Conservation (phyloP, 768 basidiomycete species). For the Lyophyllum semitale region DNA sequence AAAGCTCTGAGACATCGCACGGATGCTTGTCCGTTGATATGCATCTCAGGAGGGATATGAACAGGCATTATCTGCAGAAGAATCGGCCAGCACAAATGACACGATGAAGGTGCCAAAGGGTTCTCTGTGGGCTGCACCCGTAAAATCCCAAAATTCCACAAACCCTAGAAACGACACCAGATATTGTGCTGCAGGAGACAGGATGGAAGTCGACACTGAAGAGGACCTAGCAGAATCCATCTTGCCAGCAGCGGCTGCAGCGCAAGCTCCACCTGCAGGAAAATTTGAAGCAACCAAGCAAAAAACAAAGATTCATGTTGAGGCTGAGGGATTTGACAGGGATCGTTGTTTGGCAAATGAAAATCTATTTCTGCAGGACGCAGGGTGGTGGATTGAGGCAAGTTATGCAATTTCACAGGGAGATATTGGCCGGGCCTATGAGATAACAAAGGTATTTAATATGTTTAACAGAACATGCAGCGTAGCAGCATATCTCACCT, state of each 20-base stretch:
- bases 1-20: not conserved
- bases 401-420: slow-evolving; percentile 26
- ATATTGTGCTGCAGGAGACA: too few relatives aligned
- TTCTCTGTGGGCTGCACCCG: not conserved
- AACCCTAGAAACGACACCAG: too few relatives aligned
- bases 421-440: slow-evolving; percentile 27
- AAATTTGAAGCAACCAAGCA: not conserved
- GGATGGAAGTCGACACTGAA: too few relatives aligned
- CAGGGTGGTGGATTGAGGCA: slow-evolving; percentile 21
- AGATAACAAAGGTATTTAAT: slow-evolving; percentile 30
- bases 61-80: slow-evolving; percentile 6
- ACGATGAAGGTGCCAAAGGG: slow-evolving; percentile 3
- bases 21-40: slow-evolving; percentile 2
- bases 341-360: slow-evolving; percentile 23
- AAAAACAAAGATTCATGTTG: slow-evolving; percentile 7
- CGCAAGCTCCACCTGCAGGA: too few relatives aligned
- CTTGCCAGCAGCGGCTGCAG: too few relatives aligned
- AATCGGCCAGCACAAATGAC: not conserved
- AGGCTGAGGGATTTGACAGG: slow-evolving; percentile 15
- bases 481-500: too few relatives aligned
- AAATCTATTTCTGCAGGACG: slow-evolving; percentile 22
- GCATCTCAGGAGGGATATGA: slow-evolving; percentile 12
- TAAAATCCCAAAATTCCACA: too few relatives aligned
- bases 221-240: too few relatives aligned
- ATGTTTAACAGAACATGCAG: too few relatives aligned